These are phyloP conservation scores for Arthrinium phaeospermum DNA, from an alignment of 2,329 filamentous ascomycete genomes.

Conservation along the genomic window DNA sequence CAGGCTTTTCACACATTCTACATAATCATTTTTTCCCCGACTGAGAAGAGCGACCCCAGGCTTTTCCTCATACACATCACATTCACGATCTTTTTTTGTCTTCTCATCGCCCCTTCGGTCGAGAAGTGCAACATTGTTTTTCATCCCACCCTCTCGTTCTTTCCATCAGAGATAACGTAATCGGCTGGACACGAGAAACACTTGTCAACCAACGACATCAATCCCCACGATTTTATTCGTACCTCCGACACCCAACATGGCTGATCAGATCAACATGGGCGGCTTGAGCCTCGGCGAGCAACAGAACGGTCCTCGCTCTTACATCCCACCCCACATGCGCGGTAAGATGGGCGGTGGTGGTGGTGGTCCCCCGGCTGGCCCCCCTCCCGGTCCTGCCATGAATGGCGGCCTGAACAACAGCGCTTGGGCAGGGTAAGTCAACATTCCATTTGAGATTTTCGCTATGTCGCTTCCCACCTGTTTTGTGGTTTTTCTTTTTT, in stretches of 20 bases:
- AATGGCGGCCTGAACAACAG: conserved; percentile 62
- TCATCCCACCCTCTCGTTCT: conserved; percentile 30
- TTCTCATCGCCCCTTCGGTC: conserved; percentile 17
- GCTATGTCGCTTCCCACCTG: neutral
- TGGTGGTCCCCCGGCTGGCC: conserved; percentile 31
- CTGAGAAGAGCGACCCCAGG: conserved; percentile 3
- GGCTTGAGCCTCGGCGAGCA: conserved; percentile 68
- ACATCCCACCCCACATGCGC: conserved; percentile 87
- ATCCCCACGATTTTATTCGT: conserved; percentile 21
- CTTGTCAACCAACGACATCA: conserved; percentile 15
- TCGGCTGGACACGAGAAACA: conserved; percentile 31
- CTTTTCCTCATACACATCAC: conserved; percentile 6
- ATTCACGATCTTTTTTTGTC: conserved; percentile 16
- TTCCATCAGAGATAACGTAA: conserved; percentile 36
- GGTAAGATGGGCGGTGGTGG: conserved; percentile 51
- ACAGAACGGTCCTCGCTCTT: conserved; percentile 65
- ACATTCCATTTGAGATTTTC: conserved; percentile 18
- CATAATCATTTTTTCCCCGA: conserved; percentile 15
- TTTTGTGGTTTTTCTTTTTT: neutral
- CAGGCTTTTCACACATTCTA: conserved; percentile 24
- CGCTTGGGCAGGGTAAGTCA: conserved; percentile 67
- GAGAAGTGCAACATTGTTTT: conserved; percentile 25
- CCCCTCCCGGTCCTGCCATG: conserved; percentile 45
- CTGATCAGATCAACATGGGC: conserved; percentile 84
- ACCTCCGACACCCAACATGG: conserved; percentile 62